phyloP scores from a whole-genome alignment of 2,329 filamentous ascomycete species.

The Calcarisporium arbuscula region DNA sequence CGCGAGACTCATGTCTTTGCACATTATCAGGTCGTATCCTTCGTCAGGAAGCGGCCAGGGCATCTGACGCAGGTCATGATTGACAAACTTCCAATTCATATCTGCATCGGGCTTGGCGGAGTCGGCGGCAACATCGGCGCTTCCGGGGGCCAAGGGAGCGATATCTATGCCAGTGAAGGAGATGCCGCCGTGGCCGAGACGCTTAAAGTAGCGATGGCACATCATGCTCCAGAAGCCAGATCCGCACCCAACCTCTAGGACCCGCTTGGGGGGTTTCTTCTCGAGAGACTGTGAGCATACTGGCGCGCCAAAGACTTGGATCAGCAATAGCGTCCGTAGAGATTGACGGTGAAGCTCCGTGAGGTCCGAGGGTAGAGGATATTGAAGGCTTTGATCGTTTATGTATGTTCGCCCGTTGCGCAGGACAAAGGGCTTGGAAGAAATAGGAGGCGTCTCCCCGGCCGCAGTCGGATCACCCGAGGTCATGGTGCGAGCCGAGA shows the following conservation, averaged over 20 bases:
- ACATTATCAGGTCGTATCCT: conserved; percentile 82
- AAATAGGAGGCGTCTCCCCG: conserved; percentile 31
- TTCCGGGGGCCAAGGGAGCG: conserved; percentile 56
- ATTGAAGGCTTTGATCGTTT: conserved; percentile 63
- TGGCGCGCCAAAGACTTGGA: conserved; percentile 74
- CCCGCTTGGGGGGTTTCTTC: conserved; percentile 63
- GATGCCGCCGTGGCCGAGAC: conserved; percentile 61
- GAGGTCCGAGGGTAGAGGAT: conserved; percentile 85
- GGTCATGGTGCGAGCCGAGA: conserved; percentile 39
- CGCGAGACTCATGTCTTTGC: conserved; percentile 72
- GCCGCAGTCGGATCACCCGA: conserved; percentile 41
- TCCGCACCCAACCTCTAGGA: conserved; percentile 84
- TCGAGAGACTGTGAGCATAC: conserved; percentile 65
- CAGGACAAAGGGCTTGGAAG: conserved; percentile 54
- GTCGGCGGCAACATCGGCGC: conserved; percentile 21
- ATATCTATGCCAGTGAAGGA: conserved; percentile 80
- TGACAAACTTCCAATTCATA: conserved; percentile 82
- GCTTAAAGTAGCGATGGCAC: conserved; percentile 73
- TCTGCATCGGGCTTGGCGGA: conserved; percentile 56
- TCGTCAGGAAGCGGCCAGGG: conserved; percentile 74
- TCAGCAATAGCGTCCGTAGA: conserved; percentile 72
- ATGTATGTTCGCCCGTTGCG: conserved; percentile 80
- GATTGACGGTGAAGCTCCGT: conserved; percentile 83
- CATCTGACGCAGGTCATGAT: conserved; percentile 71
- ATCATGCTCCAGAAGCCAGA: conserved; percentile 85